Evolutionary conservation across 1,139 yeast genomes (phyloP).

Genomic region (Yamadazyma sp.): DNA sequence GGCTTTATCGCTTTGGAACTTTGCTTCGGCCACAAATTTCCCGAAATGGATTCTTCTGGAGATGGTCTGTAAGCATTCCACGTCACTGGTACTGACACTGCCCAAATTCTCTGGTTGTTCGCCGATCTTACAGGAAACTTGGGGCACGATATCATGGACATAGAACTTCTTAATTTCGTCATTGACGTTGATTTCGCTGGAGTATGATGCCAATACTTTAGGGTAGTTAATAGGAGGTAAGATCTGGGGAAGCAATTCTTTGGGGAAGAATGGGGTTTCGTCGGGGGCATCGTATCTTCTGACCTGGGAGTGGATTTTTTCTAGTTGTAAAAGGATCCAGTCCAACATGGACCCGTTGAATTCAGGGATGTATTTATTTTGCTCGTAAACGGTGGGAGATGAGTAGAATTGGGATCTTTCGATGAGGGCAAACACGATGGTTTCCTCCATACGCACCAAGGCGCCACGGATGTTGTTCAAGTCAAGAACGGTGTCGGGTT

Average conservation of each 20-base stretch:
- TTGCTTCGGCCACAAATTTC: constrained; percentile 94
- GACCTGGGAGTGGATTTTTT: constrained; percentile 76
- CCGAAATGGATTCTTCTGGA: constrained; percentile 97
- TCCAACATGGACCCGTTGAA: constrained; percentile 84
- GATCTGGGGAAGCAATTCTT: constrained; percentile 61
- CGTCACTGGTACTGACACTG: constrained; percentile 80
- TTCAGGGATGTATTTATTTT: constrained; percentile 60
- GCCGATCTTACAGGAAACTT: constrained; percentile 64
- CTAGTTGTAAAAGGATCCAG: constrained; percentile 78
- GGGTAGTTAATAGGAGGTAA: constrained; percentile 83
- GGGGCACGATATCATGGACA: constrained; percentile 69
- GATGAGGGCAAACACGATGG: constrained; percentile 86
- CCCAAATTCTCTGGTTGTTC: constrained; percentile 88
- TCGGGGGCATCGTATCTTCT: constrained; percentile 95
- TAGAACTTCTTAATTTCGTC: constrained; percentile 65
- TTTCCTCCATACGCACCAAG: constrained; percentile 91
- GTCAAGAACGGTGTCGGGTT: constrained; percentile 80
- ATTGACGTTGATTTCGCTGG: constrained; percentile 77
- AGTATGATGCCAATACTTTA: constrained; percentile 67
- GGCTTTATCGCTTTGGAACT: constrained; percentile 69
- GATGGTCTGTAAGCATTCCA: constrained; percentile 81
- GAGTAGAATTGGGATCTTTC: constrained; percentile 88
- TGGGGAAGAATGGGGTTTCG: constrained; percentile 88
- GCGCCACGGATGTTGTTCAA: constrained; percentile 80
- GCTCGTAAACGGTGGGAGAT: constrained; percentile 72